phyloP scores from a whole-genome alignment of 345 rosid genomes.

The Nasturtium officinale region DNA sequence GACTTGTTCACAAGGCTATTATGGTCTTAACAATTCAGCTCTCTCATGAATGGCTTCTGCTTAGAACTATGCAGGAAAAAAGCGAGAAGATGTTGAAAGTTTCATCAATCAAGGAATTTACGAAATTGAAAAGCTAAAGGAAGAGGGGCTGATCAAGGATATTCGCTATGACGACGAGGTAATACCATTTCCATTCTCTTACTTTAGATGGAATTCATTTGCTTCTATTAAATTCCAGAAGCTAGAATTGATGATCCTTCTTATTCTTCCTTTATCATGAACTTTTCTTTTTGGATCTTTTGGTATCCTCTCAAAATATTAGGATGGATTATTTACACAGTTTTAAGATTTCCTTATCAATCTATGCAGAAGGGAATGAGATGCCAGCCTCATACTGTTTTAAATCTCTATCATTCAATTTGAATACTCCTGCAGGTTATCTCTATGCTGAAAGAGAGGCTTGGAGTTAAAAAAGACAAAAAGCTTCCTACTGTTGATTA shows the following conservation, averaged over 20 bases:
- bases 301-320: conserved; percentile 18
- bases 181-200: conserved; percentile 6
- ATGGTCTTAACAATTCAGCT: conserved; percentile 30
- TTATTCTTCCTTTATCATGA: conserved; percentile 3
- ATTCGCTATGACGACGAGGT: conserved; percentile 93
- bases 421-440: conserved; percentile 60
- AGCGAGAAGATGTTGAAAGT: conserved; percentile 73
- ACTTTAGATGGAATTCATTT: conserved; percentile 7
- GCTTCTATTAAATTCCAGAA: not conserved
- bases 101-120: conserved; percentile 89
- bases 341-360: not conserved
- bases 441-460: conserved; percentile 79
- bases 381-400: not conserved
- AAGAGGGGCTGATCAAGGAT: conserved; percentile 83
- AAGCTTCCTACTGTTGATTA: conserved; percentile 72
- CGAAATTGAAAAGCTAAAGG: conserved; percentile 80
- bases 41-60: conserved; percentile 37
- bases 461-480: conserved; percentile 73
- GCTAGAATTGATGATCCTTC: conserved; percentile 11
- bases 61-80: conserved; percentile 65
- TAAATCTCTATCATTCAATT: conserved; percentile 20
- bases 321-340: not conserved
- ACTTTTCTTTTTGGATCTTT: conserved; percentile 11
- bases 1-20: conserved; percentile 32
- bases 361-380: not conserved